A percentile compares a stretch with the other conserved stretches of the same genome.
phyloP scores from a whole-genome alignment of 495 filamentous ascomycete genomes.

The Astrothelium macrocarpum region DNA sequence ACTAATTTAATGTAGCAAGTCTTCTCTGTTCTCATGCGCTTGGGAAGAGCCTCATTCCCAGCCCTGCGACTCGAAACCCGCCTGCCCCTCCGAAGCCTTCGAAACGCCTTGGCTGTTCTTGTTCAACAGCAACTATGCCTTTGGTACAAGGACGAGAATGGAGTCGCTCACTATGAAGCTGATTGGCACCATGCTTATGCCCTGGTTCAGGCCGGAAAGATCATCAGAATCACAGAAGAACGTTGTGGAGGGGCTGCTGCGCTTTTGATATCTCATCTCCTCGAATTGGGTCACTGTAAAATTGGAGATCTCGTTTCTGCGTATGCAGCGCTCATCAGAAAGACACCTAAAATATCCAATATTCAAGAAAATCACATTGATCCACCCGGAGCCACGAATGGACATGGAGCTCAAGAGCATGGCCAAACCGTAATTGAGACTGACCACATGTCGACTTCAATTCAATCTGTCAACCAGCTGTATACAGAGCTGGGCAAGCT shows the following conservation, averaged over 20 bases:
- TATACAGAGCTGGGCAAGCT: constrained; percentile 39
- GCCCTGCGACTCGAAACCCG: constrained; percentile 56
- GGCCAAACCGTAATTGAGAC: background rate
- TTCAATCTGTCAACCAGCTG: constrained; percentile 24
- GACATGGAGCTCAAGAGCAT: constrained; percentile 15
- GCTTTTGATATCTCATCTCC: constrained; percentile 60
- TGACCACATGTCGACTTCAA: background rate
- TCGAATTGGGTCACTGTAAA: constrained; percentile 67
- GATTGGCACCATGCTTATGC: constrained; percentile 65
- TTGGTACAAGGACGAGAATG: constrained; percentile 48
- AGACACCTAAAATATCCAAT: constrained; percentile 12
- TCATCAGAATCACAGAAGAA: constrained; percentile 61
- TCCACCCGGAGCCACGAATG: constrained; percentile 19
- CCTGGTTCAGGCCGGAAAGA: constrained; percentile 69
- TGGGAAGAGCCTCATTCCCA: constrained; percentile 65
- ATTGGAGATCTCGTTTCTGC: constrained; percentile 55
- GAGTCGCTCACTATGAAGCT: constrained; percentile 63
- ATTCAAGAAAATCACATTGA: constrained; percentile 19
- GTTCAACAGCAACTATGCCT: constrained; percentile 80
- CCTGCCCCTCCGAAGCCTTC: constrained; percentile 58
- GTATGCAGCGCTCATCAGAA: constrained; percentile 23
- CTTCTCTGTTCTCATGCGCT: constrained; percentile 63
- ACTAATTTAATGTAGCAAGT: constrained; percentile 33
- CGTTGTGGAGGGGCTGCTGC: constrained; percentile 61
- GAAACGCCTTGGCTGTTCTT: constrained; percentile 70